Evolutionary conservation across 78 protist species (phyloP), one percentile per base, ranked within the genome.

Genomic region (Planoprotostelium fungivorum): DNA sequence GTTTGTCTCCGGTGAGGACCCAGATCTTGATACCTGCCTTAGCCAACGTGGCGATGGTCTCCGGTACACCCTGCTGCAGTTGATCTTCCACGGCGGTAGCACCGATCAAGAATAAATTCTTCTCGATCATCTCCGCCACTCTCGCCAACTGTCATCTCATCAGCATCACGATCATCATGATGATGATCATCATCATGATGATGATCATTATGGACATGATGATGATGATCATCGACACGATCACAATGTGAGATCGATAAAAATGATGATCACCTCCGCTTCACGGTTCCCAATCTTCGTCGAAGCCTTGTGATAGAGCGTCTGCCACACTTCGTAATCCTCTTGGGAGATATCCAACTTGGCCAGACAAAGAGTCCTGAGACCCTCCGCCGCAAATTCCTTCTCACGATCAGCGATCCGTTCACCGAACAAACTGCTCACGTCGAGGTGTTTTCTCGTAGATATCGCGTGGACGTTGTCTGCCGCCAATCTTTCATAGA

Each of bases 1-100:
- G 97, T 94, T 98, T 98, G 95, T 99, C 99, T 39, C 99, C 99
- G 34, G 99, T 96, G 35, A 95, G 38, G 36, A 96, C 93, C 98
- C 98, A 96, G 34, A 96, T 51, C 38, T 90, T 91, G 85, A 96
- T 86, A 31, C 97, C 97, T 34, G 97, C 91, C 16, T 35, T 36
- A 0, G 36, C 25, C 28, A 97, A 83, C 10, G 23, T 0, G 23
- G 31, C 36, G 51, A 97, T 91, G 36, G 97, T 88, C n/a, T 91
- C 97, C 0, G 97, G 95, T n/a, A 96, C 97, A 38, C 91, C 96
- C 10, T 29, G 92, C 86, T 96, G 97, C 34, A 97, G 94, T 37
- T 87, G 36, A 89, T 97, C 98, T 38, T 96, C 97, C 84, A 97
- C 87, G 35, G 97, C 98, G 0, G 98, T 94, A 35, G 92, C 95